phyloP scores from a whole-genome alignment of 306 rosid species.

The Quercus agrifolia region DNA sequence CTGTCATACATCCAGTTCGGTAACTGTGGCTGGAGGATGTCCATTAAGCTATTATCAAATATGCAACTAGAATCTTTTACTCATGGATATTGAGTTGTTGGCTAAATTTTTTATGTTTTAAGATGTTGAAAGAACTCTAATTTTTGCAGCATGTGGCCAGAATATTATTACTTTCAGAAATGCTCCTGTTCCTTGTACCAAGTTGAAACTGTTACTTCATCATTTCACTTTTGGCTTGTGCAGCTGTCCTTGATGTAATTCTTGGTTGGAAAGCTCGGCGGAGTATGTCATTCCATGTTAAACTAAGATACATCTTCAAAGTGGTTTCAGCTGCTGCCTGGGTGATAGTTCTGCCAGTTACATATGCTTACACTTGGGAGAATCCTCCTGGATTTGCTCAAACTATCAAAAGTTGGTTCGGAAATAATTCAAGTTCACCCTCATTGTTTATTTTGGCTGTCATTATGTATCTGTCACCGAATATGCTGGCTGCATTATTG shows the following conservation, averaged over 20 bases:
- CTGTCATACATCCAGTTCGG: background rate
- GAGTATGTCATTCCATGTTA: constrained; percentile 82
- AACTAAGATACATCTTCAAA: constrained; percentile 85
- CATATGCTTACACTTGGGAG: constrained; percentile 85
- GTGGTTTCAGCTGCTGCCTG: constrained; percentile 89
- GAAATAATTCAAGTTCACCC: constrained; percentile 54
- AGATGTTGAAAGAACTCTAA: background rate
- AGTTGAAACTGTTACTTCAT: constrained; percentile 7
- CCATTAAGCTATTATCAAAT: background rate
- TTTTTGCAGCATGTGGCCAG: background rate
- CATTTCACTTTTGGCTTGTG: constrained; percentile 18
- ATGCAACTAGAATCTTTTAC: background rate
- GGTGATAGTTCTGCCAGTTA: constrained; percentile 87
- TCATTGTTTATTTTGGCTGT: constrained; percentile 89
- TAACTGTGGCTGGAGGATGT: background rate
- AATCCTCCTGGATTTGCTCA: constrained; percentile 95
- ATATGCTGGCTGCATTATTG: constrained; percentile 77
- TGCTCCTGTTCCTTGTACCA: constrained; percentile 2
- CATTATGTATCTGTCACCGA: constrained; percentile 78
- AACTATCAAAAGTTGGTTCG: constrained; percentile 93
- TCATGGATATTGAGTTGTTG: background rate
- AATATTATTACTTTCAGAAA: background rate
- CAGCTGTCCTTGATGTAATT: constrained; percentile 94
- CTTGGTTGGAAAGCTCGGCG: constrained; percentile 87
- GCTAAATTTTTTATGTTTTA: background rate